A percentile compares a stretch with the other conserved stretches of the same genome.
Evolutionary conservation across 2,329 filamentous ascomycete species (phyloP).

Genomic region (Aciculosporium take): DNA sequence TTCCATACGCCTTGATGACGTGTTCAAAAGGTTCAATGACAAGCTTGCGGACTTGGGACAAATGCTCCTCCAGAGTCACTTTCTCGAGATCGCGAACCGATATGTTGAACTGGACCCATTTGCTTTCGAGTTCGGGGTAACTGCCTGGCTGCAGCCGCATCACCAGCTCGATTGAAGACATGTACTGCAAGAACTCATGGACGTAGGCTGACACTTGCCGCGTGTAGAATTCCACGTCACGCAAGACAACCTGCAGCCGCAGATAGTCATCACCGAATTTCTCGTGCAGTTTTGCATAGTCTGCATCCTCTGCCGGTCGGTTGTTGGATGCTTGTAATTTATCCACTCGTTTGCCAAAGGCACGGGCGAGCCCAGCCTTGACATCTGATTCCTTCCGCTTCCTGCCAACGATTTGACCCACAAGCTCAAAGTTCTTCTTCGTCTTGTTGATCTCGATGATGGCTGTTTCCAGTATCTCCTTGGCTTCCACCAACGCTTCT

Average conservation of each 20-base stretch:
- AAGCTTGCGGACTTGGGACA: constrained; percentile 57
- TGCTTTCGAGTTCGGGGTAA: constrained; percentile 77
- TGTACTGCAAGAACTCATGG: constrained; percentile 64
- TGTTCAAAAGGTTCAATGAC: constrained; percentile 75
- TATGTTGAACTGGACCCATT: constrained; percentile 84
- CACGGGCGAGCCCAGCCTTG: constrained; percentile 69
- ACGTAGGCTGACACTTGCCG: constrained; percentile 70
- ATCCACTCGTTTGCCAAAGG: constrained; percentile 78
- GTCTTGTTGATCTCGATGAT: constrained; percentile 84
- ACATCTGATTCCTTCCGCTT: constrained; percentile 85
- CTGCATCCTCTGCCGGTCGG: constrained; percentile 59
- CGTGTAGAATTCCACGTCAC: constrained; percentile 88
- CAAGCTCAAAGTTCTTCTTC: constrained; percentile 86
- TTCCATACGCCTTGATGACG: constrained; percentile 66
- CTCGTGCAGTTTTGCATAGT: constrained; percentile 68
- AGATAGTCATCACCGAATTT: constrained; percentile 88
- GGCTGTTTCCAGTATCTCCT: constrained; percentile 45
- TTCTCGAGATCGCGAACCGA: constrained; percentile 76
- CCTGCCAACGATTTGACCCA: constrained; percentile 73
- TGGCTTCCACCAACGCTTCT: constrained; percentile 41
- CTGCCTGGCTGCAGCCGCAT: constrained; percentile 58
- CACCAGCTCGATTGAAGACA: constrained; percentile 69
- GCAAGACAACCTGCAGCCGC: constrained; percentile 77
- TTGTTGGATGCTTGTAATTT: constrained; percentile 56
- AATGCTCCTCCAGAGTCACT: constrained; percentile 69